Base-by-base conservation (phyloP, 371 early-diverging fungal genomes). In the Blastocladiella emersonii region DNA sequence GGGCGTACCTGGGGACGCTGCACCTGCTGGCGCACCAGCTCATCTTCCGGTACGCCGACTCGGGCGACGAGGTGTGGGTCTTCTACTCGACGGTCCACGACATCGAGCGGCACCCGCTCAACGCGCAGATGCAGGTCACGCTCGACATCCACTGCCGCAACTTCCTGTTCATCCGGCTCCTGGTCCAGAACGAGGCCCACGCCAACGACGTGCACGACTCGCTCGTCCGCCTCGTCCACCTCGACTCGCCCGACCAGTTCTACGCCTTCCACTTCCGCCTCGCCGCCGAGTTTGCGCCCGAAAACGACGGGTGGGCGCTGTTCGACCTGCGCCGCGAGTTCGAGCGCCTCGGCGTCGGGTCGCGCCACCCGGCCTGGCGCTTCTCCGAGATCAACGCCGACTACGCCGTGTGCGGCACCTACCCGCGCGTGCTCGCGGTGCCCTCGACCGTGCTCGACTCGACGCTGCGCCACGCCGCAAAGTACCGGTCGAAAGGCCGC, bases 371-470 rank as follows among this genome's bases (percentile, higher is more conserved):
- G 49, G 69, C 72, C 4, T 95, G 95, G 95, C 77, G 97, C 21
- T 74, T 92, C 56, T 85, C 88, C 1, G 70, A 72, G 8, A 69
- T 86, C 56, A 95, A 96, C 72, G 66, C 79, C 56, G 80, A 82
- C 51, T 95, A 87, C 36, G 23, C 84, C 85, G 83, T 93, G 68
- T 91, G 88, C 62, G 80, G 88, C 5, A 95, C 98, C 5, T 97
- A 97, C 69, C 96, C 98, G 21, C 69, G 79, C 2, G 66, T 80
- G 1, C 71, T 98, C 39, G 91, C 82, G 0, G 94, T 95, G 8
- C 98, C 98, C 5, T 62, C 77, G 8, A 85, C 81, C 65, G 92
- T 97, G 61, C 91, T 90, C 68, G 98, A 98, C 72, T 85, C 84
- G 43, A 88, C 88, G 13, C 70, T 98, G 61, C 84, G 82, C 39